Conservation (phyloP, 2,329 filamentous ascomycete genomes). For the Nemania abortiva region DNA sequence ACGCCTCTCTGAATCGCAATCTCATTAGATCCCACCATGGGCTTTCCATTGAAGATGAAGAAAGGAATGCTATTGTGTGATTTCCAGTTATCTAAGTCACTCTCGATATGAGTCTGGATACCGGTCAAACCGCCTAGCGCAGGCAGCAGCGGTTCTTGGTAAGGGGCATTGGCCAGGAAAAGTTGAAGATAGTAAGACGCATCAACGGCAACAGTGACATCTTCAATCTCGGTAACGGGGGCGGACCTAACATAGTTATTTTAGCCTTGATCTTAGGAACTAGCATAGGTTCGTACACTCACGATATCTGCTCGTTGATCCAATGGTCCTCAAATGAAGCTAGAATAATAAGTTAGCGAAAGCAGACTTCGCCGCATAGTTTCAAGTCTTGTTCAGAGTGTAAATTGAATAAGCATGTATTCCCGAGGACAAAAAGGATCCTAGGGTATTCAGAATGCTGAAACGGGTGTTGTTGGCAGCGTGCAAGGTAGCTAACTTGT, state of each 20-base stretch:
- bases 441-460: neutral
- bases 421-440: neutral
- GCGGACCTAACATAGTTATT: slow-evolving; percentile 60
- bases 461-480: neutral
- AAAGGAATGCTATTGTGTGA: slow-evolving; percentile 78
- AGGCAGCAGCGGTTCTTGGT: slow-evolving; percentile 87
- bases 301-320: slow-evolving; percentile 55
- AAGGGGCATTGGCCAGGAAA: slow-evolving; percentile 76
- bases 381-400: neutral
- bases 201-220: slow-evolving; percentile 65
- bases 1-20: slow-evolving; percentile 73
- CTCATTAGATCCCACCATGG: slow-evolving; percentile 80
- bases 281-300: slow-evolving; percentile 33
- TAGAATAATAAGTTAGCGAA: slow-evolving; percentile 46
- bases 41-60: slow-evolving; percentile 93
- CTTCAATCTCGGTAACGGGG: slow-evolving; percentile 77
- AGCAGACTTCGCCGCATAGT: neutral
- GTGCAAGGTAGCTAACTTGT: neutral
- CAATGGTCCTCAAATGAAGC: slow-evolving; percentile 56
- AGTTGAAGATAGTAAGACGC: slow-evolving; percentile 88
- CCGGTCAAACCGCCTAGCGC: slow-evolving; percentile 91
- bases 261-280: slow-evolving; percentile 23
- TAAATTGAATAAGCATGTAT: neutral
- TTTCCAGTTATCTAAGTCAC: slow-evolving; percentile 79
- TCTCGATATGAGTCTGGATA: slow-evolving; percentile 79